Evolutionary conservation across 768 basidiomycete genomes (phyloP).

Genomic region (Leccinum incarnatum): DNA sequence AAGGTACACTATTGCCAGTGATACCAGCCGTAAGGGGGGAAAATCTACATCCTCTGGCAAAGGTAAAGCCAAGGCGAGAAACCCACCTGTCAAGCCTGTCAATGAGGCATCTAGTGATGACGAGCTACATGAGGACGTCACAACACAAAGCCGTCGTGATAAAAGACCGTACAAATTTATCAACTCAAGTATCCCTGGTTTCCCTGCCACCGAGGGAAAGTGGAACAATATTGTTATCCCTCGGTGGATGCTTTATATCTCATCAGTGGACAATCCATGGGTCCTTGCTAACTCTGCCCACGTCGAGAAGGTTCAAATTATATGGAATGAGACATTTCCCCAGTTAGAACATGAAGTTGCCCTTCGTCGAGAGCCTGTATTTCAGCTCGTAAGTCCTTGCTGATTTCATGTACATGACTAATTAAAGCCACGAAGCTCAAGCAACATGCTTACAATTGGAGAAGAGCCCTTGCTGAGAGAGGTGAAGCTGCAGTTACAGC

Average conservation of each 20-base stretch:
- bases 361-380: not conserved
- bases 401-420: not conserved
- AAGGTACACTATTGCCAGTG: no score
- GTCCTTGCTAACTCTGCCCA: not conserved
- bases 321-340: not conserved
- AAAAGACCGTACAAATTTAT: not conserved
- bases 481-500: not conserved
- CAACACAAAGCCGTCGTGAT: not conserved
- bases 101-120: no score
- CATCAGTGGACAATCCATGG: not conserved
- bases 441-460: not conserved
- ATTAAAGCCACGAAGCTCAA: not conserved
- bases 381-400: not conserved
- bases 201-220: not conserved
- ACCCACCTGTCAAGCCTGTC: no score
- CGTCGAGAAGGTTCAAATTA: not conserved
- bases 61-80: no score
- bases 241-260: not conserved
- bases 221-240: not conserved
- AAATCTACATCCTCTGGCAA: no score
- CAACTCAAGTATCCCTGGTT: not conserved
- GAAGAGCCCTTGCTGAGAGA: not conserved
- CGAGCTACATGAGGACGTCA: no score
- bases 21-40: no score
- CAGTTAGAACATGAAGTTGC: not conserved